phyloP scores from a whole-genome alignment of 2,329 filamentous ascomycete species.

The Dactylellina leptospora region DNA sequence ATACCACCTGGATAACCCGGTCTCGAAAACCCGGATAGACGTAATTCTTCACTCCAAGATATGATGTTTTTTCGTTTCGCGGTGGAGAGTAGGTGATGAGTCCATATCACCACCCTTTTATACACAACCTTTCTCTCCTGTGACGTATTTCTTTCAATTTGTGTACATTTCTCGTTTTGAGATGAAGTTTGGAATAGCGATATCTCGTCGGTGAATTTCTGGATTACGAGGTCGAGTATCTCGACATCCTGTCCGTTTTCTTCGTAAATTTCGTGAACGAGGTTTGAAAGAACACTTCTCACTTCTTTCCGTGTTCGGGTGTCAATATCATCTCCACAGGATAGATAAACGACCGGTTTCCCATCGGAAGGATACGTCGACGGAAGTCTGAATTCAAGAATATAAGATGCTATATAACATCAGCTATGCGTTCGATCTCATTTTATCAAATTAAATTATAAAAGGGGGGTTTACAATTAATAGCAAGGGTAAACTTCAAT shows the following conservation, averaged over 20 bases:
- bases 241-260: neutral
- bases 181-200: neutral
- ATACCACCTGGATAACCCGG: conserved; percentile 14
- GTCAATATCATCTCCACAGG: neutral
- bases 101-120: conserved; percentile 20
- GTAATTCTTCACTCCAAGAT: conserved; percentile 7
- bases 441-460: neutral
- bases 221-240: neutral
- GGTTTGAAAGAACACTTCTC: neutral
- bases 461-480: neutral
- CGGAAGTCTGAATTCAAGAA: conserved; percentile 29
- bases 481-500: neutral
- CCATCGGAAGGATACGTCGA: neutral
- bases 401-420: conserved; percentile 6
- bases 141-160: neutral
- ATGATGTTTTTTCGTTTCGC: conserved; percentile 25
- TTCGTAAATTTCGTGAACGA: neutral
- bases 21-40: conserved; percentile 14
- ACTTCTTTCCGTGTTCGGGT: neutral
- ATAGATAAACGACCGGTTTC: neutral
- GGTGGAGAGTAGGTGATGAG: conserved; percentile 25
- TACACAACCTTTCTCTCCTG: neutral
- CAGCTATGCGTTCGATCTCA: too few relatives aligned
- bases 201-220: neutral
- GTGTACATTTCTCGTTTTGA: neutral